Evolutionary conservation across 208 protist genomes (phyloP).

Genomic region (Wallacemonas collosoma): DNA sequence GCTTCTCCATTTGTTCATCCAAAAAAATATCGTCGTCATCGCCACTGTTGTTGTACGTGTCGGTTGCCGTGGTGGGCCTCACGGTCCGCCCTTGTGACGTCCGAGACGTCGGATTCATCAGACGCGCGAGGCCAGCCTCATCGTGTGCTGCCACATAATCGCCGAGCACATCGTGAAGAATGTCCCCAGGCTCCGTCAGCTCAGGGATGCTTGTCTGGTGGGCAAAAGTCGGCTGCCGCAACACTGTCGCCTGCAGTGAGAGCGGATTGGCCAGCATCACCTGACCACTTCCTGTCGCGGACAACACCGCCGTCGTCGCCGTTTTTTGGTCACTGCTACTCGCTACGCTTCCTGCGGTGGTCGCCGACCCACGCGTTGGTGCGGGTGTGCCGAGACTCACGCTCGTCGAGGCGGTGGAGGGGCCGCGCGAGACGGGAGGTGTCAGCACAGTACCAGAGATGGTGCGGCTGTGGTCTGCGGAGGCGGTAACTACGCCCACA

Average conservation of each 20-base stretch:
- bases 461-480: slow-evolving; percentile 3
- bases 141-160: slow-evolving; percentile 10
- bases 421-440: neutral
- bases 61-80: too few relatives aligned
- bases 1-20: neutral
- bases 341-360: too few relatives aligned
- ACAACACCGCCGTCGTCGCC: neutral
- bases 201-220: slow-evolving; percentile 21
- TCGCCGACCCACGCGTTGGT: too few relatives aligned
- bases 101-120: neutral
- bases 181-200: slow-evolving; percentile 70
- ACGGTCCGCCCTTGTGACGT: neutral
- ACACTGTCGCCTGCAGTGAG: slow-evolving; percentile 50
- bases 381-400: too few relatives aligned
- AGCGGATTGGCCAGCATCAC: slow-evolving; percentile 54
- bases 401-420: neutral
- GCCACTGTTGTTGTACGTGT: neutral
- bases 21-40: slow-evolving; percentile 6
- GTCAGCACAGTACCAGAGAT: slow-evolving; percentile 1
- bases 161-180: slow-evolving; percentile 59
- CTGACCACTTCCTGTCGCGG: slow-evolving; percentile 29
- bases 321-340: too few relatives aligned
- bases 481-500: neutral
- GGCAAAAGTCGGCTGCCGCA: slow-evolving; percentile 50
- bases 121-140: neutral